Conservation (phyloP, 73 alveolate genomes). For the Durusdinium trenchii region DNA sequence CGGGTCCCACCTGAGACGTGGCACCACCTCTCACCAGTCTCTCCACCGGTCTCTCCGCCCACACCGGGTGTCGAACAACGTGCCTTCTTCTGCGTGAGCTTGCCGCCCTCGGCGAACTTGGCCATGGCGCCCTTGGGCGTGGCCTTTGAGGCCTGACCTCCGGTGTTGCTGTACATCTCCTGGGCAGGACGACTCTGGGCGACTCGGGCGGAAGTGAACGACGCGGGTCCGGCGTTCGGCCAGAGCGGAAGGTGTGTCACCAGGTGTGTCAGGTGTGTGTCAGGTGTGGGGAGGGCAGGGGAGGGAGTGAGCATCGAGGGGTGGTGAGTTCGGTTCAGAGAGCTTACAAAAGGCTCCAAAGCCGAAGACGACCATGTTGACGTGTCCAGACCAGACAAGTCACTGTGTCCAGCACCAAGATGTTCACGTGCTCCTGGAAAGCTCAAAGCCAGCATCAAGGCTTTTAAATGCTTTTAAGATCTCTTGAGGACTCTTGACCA, state of each 20-base stretch:
- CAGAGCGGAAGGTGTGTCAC: too few species aligned
- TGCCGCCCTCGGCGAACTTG: constrained; percentile 95
- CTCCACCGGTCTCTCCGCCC: neutral
- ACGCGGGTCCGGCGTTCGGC: too few species aligned
- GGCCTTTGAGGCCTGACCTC: constrained; percentile 95
- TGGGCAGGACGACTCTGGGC: too few species aligned
- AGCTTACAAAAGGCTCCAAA: neutral
- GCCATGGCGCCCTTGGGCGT: constrained; percentile 96
- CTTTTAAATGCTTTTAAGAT: too few species aligned
- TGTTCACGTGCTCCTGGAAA: constrained; percentile 93
- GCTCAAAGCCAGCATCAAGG: too few species aligned
- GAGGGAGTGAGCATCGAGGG: too few species aligned
- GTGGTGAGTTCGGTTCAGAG: too few species aligned
- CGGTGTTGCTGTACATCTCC: constrained; percentile 96
- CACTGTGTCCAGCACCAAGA: constrained; percentile 95
- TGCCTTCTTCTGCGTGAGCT: constrained; percentile 93
- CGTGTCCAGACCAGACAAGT: neutral
- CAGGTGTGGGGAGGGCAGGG: too few species aligned
- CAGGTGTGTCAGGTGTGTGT: too few species aligned
- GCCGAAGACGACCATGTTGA: neutral
- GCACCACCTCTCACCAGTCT: neutral
- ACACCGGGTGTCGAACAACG: neutral
- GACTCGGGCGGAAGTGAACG: too few species aligned
- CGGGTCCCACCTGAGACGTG: too few species aligned
- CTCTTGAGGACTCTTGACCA: too few species aligned